Evolutionary conservation across 352 stramenopile species (phyloP).

Genomic region (Phytophthora pini): DNA sequence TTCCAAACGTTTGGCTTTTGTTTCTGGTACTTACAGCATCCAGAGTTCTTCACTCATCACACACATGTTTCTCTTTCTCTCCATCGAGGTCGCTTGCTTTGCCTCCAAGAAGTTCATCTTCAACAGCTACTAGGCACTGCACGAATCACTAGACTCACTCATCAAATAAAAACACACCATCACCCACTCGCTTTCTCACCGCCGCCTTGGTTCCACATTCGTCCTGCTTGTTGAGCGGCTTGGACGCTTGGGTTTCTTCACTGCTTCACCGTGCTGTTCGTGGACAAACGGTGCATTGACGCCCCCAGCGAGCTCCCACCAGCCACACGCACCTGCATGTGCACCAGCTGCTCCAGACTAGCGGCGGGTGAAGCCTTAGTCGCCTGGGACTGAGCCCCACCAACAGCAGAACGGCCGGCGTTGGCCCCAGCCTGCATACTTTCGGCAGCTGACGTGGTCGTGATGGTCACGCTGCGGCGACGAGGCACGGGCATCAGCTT

Average conservation of each 20-base stretch:
- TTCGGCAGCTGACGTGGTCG: constrained; percentile 53
- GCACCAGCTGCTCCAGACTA: constrained; percentile 84
- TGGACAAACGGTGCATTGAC: constrained; percentile 65
- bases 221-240: constrained; percentile 18
- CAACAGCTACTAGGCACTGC: constrained; percentile 50
- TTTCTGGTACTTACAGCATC: constrained; percentile 40
- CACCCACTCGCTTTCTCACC: constrained; percentile 14
- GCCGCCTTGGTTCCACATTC: constrained; percentile 29
- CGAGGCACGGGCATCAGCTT: constrained; percentile 76
- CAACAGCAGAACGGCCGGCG: constrained; percentile 20
- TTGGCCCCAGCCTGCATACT: constrained; percentile 34
- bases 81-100: constrained; percentile 21
- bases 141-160: constrained; percentile 41
- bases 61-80: constrained; percentile 42
- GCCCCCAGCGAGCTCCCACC: constrained; percentile 52
- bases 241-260: constrained; percentile 24
- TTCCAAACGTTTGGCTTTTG: constrained; percentile 36
- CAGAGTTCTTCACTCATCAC: constrained; percentile 41
- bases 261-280: constrained; percentile 39
- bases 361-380: constrained; percentile 67
- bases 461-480: constrained; percentile 84
- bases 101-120: constrained; percentile 44
- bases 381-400: constrained; percentile 20
- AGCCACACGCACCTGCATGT: constrained; percentile 82
- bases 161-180: constrained; percentile 41